phyloP scores from a whole-genome alignment of 768 basidiomycete genomes.

The Boletus coccyginus region DNA sequence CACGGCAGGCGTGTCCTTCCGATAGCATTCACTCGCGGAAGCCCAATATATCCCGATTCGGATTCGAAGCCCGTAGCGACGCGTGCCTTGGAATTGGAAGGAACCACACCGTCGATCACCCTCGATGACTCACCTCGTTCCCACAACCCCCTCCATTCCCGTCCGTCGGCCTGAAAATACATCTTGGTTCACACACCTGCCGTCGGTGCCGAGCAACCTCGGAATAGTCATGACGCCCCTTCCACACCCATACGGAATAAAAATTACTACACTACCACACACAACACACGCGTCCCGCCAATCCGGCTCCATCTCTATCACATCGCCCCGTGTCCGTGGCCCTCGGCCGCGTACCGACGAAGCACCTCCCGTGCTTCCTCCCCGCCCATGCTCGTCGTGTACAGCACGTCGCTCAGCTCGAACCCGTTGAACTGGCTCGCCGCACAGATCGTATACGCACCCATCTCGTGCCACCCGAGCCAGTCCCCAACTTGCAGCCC shows the following conservation, averaged over 20 bases:
- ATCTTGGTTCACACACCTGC: not conserved
- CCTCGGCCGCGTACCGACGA: conserved; percentile 44
- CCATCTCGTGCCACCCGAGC: conserved; percentile 98
- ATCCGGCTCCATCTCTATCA: conserved; percentile 2
- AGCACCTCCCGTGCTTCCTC: conserved; percentile 54
- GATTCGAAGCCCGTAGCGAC: conserved; percentile 16
- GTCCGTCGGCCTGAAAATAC: conserved; percentile 13
- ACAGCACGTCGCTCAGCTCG: conserved; percentile 73
- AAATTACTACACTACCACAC: conserved; percentile 10
- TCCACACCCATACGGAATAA: not conserved
- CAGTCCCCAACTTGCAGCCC: conserved; percentile 90
- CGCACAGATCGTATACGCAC: conserved; percentile 97
- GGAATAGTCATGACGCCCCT: conserved; percentile 12
- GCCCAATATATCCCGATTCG: conserved; percentile 21
- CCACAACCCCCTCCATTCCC: conserved; percentile 2
- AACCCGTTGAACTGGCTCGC: conserved; percentile 96
- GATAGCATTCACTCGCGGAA: conserved; percentile 3
- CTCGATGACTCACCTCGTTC: conserved; percentile 20
- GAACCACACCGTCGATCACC: conserved; percentile 29
- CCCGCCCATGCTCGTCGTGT: conserved; percentile 64
- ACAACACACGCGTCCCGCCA: conserved; percentile 4
- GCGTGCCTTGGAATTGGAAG: conserved; percentile 28
- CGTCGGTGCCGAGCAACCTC: conserved; percentile 12
- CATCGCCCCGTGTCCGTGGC: conserved; percentile 33
- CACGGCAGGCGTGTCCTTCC: conserved; percentile 6